Base-by-base conservation (phyloP, 306 rosid genomes). In the Prinsepia uniflora region DNA sequence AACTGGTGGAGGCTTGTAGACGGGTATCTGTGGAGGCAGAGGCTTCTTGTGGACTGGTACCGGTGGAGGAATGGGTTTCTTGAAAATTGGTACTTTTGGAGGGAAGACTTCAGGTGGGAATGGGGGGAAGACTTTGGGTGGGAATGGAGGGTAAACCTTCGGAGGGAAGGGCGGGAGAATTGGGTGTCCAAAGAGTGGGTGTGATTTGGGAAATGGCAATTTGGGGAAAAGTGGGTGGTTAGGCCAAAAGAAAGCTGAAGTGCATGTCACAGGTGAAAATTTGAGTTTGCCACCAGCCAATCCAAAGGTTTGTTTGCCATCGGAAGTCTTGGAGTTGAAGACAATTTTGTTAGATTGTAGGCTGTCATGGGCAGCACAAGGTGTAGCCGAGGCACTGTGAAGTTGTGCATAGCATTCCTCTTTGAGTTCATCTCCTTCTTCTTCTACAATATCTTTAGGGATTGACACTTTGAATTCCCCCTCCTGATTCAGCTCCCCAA, bases 391-490 rank as follows among this genome's bases (percentile, higher is more conserved):
- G 36, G 96, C 90, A 75, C 90, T 89, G 24, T 86, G 97, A 34
- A 94, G 82, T 58, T 87, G 90, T 61, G 91, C 98, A 83, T 85
- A 90, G 44, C 98, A 94, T 24, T 94, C 92, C 75, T 85, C 96
- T 58, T 80, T 85, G 7, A 93, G 7, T 18, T 86, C 56, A 34
- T 65, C 57, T 72, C 74, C 76, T 18, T 78, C 92, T 30, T 80
- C 81, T 74, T 81, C 81, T 6, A 86, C 77, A 39, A 83, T 82
- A 80, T 87, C 90, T 1, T 78, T 42, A 1, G 97, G 95, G 36
- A 94, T 74, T 0, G 80, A 74, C 58, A 90, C 96, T 61, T 74
- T 78, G 86, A 94, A 94, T 60, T 83, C 80, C 5, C 98, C 98
- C 65, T 86, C 81, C 22, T 74, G 75, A 13, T 94, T 86, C 44